A percentile compares a stretch with the other conserved stretches of the same genome.
These are phyloP conservation scores for Corymbia calophylla DNA, from an alignment of 441 rosid genomes.

Conservation along the genomic window DNA sequence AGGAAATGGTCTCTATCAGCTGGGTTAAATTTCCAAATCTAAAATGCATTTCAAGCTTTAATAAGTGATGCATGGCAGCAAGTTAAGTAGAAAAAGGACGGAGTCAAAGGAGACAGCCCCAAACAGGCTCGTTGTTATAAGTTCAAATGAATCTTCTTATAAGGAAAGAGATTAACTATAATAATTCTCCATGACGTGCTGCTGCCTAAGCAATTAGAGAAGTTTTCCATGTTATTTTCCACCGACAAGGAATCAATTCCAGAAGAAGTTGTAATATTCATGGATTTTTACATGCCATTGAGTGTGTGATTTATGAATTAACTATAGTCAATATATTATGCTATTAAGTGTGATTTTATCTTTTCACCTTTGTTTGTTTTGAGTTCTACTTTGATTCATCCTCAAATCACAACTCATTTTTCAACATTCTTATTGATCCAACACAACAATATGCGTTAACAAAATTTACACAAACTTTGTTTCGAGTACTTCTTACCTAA, in stretches of 20 bases:
- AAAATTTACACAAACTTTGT: background rate
- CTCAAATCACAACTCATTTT: background rate
- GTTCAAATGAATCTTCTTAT: background rate
- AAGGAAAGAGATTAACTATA: background rate
- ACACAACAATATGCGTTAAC: background rate
- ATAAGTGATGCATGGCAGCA: background rate
- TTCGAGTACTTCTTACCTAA: background rate
- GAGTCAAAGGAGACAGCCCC: background rate
- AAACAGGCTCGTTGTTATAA: background rate
- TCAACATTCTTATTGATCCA: background rate
- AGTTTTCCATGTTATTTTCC: background rate
- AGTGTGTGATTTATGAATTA: background rate
- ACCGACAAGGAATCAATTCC: background rate
- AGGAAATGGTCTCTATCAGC: background rate
- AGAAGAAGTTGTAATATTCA: background rate
- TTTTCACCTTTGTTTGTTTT: background rate
- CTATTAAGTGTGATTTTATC: background rate
- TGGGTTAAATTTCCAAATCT: background rate
- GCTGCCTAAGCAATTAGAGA: background rate
- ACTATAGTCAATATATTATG: background rate
- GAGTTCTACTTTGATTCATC: background rate
- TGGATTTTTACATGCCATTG: background rate
- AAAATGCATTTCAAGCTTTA: background rate
- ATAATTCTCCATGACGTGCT: background rate
- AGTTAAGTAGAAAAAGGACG: background rate